Percentiles rank a stretch among this genome's conserved stretches.
phyloP scores from a whole-genome alignment of 805 yeast species.

The Saturnispora sekii region DNA sequence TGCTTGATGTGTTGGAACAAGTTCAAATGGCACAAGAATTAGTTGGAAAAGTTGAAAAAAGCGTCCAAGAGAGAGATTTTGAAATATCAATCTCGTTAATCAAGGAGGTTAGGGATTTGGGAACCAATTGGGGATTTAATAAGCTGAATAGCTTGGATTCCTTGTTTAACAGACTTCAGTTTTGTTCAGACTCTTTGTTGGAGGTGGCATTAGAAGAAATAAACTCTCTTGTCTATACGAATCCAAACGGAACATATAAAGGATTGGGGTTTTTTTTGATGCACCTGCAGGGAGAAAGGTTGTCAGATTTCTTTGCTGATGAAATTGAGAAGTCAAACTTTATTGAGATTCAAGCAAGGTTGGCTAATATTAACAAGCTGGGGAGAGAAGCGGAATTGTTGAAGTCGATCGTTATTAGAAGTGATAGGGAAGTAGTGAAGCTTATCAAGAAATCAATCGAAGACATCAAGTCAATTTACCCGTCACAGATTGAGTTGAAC shows the following conservation, averaged over 20 bases:
- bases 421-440: slow-evolving; percentile 53
- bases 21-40: slow-evolving; percentile 50
- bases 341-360: slow-evolving; percentile 14
- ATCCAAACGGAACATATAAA: slow-evolving; percentile 9
- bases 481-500: slow-evolving; percentile 22
- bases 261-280: slow-evolving; percentile 10
- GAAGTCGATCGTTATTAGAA: slow-evolving; percentile 42
- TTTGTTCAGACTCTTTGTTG: slow-evolving; percentile 52
- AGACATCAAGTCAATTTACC: slow-evolving; percentile 50
- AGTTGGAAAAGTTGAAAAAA: slow-evolving; percentile 56
- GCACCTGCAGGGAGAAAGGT: not conserved
- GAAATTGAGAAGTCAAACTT: slow-evolving; percentile 16
- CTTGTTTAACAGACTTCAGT: slow-evolving; percentile 41
- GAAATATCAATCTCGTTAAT: slow-evolving; percentile 33
- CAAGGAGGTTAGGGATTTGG: slow-evolving; percentile 31
- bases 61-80: slow-evolving; percentile 62
- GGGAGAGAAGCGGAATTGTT: slow-evolving; percentile 52
- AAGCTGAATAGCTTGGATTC: slow-evolving; percentile 43
- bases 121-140: slow-evolving; percentile 48
- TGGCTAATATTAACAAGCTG: slow-evolving; percentile 31
- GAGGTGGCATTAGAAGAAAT: slow-evolving; percentile 72
- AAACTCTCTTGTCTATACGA: slow-evolving; percentile 38
- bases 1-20: slow-evolving; percentile 60
- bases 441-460: slow-evolving; percentile 54
- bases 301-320: slow-evolving; percentile 6